A percentile compares a stretch with the other conserved stretches of the same genome.
Conservation (phyloP, 768 basidiomycete genomes). For the Boletales sp. region DNA sequence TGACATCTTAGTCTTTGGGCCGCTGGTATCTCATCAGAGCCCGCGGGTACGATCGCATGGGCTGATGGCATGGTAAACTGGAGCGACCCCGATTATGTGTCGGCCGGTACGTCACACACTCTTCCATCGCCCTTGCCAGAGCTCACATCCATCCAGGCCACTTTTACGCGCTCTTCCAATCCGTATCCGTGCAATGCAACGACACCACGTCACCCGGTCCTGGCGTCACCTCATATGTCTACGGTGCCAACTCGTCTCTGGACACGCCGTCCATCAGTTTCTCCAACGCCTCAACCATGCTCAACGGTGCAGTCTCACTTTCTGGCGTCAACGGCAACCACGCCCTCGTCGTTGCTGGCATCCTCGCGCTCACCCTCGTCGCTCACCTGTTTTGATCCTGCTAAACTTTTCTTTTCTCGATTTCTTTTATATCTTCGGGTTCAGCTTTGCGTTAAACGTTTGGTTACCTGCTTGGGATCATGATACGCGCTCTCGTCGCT, state of each 20-base stretch:
- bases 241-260: conserved; percentile 50
- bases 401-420: too few species aligned
- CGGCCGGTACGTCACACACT: conserved; percentile 45
- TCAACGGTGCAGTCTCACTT: conserved; percentile 37
- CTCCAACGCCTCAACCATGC: conserved; percentile 54
- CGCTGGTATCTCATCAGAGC: conserved; percentile 60
- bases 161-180: conserved; percentile 63
- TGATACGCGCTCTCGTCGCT: neutral
- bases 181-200: conserved; percentile 61
- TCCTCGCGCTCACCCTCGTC: conserved; percentile 13
- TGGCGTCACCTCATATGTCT: conserved; percentile 61
- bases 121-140: neutral
- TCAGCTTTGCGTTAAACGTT: too few species aligned
- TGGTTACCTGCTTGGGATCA: too few species aligned
- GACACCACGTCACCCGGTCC: conserved; percentile 42
- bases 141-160: conserved; percentile 42
- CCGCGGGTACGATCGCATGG: conserved; percentile 75
- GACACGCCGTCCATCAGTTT: conserved; percentile 52
- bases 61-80: conserved; percentile 82
- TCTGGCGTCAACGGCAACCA: conserved; percentile 8
- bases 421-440: neutral
- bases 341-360: conserved; percentile 9
- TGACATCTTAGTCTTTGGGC: conserved; percentile 61
- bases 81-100: conserved; percentile 69
- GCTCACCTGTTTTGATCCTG: conserved; percentile 17